Conservation (phyloP, 2,329 filamentous ascomycete genomes). For the Neurospora crassa region DNA sequence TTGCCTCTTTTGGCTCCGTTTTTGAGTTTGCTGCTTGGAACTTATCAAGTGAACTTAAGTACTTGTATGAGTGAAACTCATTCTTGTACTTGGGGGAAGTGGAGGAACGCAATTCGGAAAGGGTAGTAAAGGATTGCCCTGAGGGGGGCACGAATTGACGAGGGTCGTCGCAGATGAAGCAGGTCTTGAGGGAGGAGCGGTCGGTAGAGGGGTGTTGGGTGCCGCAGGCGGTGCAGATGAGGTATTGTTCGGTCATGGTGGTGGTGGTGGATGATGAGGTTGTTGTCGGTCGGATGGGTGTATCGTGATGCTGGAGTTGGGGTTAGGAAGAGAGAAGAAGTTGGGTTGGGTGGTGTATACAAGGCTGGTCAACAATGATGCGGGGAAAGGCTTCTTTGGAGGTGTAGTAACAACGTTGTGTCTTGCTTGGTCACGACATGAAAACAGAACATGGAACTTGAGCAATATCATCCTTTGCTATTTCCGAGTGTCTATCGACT, state of each 20-base stretch:
- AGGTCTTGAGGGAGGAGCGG: slow-evolving; percentile 38
- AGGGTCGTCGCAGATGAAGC: slow-evolving; percentile 65
- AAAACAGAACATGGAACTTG: not conserved
- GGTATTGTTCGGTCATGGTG: not conserved
- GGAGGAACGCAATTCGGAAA: slow-evolving; percentile 32
- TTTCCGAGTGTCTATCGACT: not conserved
- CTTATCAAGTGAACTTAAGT: slow-evolving; percentile 22
- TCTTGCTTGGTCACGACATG: not conserved
- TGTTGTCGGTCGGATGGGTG: not conserved
- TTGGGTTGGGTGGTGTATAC: not conserved
- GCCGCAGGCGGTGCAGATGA: slow-evolving; percentile 60
- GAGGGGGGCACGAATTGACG: slow-evolving; percentile 57
- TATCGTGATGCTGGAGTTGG: not conserved
- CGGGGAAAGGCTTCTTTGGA: not conserved
- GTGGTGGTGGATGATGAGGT: not conserved
- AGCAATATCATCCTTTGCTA: not conserved
- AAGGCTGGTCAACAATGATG: not conserved
- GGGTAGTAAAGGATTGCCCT: slow-evolving; percentile 58
- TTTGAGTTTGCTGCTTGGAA: not conserved
- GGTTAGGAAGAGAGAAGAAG: not conserved
- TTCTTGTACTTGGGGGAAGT: slow-evolving; percentile 36
- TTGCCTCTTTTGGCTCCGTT: not conserved
- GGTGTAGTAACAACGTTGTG: not conserved
- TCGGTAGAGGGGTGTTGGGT: slow-evolving; percentile 55
- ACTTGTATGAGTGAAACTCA: slow-evolving; percentile 38